phyloP scores from a whole-genome alignment of 2,329 filamentous ascomycete genomes.

The Stylonectria norvegica region DNA sequence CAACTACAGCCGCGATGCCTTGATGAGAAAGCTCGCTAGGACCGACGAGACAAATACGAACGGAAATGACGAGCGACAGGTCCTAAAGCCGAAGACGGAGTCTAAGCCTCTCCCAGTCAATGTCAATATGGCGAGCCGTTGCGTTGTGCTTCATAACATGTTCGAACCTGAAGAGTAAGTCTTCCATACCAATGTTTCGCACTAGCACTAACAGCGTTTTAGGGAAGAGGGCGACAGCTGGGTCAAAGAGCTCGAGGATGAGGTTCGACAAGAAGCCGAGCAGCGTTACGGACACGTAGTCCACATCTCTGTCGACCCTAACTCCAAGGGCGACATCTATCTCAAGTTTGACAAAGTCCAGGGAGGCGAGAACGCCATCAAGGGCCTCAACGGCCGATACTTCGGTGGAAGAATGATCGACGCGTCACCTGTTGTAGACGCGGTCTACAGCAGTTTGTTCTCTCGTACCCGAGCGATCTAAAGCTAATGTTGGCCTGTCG shows the following conservation, averaged over 20 bases:
- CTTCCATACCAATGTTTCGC: no score
- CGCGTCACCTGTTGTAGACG: constrained; percentile 93
- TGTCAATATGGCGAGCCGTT: constrained; percentile 88
- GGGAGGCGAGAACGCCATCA: constrained; percentile 95
- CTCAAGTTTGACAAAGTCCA: constrained; percentile 96
- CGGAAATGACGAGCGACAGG: constrained; percentile 65
- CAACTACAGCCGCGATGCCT: constrained; percentile 96
- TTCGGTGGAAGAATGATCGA: constrained; percentile 93
- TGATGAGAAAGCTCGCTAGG: constrained; percentile 98
- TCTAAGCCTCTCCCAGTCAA: constrained; percentile 75
- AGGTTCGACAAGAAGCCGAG: constrained; percentile 90
- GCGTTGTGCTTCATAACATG: constrained; percentile 92
- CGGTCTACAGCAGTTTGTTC: constrained; percentile 97
- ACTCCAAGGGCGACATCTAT: constrained; percentile 94
- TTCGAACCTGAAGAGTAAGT: constrained; percentile 90
- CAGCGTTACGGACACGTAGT: constrained; percentile 95
- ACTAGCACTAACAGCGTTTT: constrained; percentile 33
- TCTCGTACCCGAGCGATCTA: constrained; percentile 79
- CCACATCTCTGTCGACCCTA: constrained; percentile 91
- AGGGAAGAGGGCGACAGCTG: constrained; percentile 85
- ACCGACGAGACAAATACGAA: constrained; percentile 75
- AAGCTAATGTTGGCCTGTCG: constrained; percentile 53
- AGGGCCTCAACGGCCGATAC: constrained; percentile 93
- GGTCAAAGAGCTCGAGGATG: constrained; percentile 91
- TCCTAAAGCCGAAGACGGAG: constrained; percentile 75